Base-by-base conservation (phyloP, 2,329 filamentous ascomycete species). In the Cyclaneusma minus region DNA sequence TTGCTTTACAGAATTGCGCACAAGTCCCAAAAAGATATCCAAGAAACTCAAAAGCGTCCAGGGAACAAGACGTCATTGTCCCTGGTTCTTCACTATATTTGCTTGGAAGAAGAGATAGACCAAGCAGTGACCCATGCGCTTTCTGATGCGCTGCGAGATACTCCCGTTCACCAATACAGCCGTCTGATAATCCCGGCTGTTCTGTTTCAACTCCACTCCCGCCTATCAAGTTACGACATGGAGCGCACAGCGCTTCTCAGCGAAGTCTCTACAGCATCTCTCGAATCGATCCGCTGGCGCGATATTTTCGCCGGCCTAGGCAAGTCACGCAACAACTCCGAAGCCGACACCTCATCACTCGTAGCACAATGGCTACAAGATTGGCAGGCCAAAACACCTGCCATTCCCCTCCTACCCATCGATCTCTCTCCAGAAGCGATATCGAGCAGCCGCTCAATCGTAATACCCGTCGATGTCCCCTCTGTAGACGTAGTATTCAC, bases 381-480 rank as follows among this genome's bases (percentile, higher is more conserved):
- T 7, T 46, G 47, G 38, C 36, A 38, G 21, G 25, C 40, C 17
- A 19, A 38, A 17, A 40, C 29, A 12, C 33, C 37, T 3, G 32
- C 18, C 6, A 43, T 46, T 12, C 30, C 35, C 16, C 29, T 45
- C 13, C 25, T 36, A 5, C 39, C 36, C 6, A 27, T 42, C 12
- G 28, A 32, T 21, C 29, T 35, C 16, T 33, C 37, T 19, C 31
- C 40, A 14, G 40, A 39, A 7, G 34, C 36, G 2, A 35, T 46
- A n/a, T 27, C 51, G 13, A 55, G 64, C 12, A 59, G 50, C 34
- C 64, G 64, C 12, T 73, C 71, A 8, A 85, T 98, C 39, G 60
- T 78, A 16, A 91, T 98, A 28, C 81, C 85, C 0, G 85, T 98
- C 9, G 83, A 93, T 31, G 71, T 98, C 2, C 87, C 87, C 0